Base-by-base conservation (phyloP, 2,329 filamentous ascomycete species). In the Thielaviopsis populi region DNA sequence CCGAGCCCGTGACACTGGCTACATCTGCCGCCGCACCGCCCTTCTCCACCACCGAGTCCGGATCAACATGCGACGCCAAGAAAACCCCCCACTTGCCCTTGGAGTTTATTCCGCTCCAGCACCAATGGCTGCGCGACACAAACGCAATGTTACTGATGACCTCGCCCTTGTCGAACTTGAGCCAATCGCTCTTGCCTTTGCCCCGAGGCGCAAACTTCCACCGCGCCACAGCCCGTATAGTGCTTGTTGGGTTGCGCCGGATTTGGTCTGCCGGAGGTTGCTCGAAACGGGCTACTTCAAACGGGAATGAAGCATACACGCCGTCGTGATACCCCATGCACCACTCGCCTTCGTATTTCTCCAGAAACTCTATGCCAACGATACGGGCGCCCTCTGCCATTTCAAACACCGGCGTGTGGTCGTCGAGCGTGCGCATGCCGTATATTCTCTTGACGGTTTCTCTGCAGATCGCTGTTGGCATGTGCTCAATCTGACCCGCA, bases 151-250 rank as follows among this genome's bases (percentile, higher is more conserved):
- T 89, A 67, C 78, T 83, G 17, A 87, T 85, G 2, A 79, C 76
- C 67, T 88, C 85, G 22, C 82, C 83, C 70, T 85, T 86, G 37
- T 85, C 83, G 69, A 88, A 82, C 67, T 74, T 77, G n/a, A 83
- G 73, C 81, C 81, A 83, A 11, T 76, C 71, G 33, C 75, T 75
- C 24, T 70, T 70, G 13, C 70, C 68, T 63, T 68, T 69, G 15
- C 66, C 63, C 67, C 76, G 78, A 42, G 76, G 75, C 59, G 74
- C 73, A 72, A 80, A 83, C 70, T 76, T 81, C 80, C 80, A 83
- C 65, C 75, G 74, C 13, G 79, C 74, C 48, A 76, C 75, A 10
- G 78, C 81, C 59, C 75, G 75, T 48, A 81, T 73, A 11, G 75
- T 75, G 63, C 77, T 80, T 41, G 74, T 74, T 11, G 74, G 76